Base-by-base conservation (phyloP, 73 alveolate species). In the Symbiodinium natans region DNA sequence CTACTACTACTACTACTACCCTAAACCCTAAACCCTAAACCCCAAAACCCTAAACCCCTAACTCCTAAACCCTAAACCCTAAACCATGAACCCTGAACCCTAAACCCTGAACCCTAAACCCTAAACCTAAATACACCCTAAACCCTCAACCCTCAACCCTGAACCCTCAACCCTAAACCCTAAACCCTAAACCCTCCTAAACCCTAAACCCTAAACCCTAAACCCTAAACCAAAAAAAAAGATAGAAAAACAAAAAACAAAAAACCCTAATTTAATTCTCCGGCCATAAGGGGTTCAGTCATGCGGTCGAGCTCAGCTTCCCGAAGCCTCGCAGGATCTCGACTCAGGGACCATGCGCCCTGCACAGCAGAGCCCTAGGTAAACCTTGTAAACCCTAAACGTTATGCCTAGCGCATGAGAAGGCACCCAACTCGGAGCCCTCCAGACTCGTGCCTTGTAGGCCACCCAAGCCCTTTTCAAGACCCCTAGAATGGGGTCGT, bases 61-160 rank as follows among this genome's bases (percentile, higher is more conserved):
- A 59, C 29, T 4, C 77, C 77, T 59, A 59, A 25, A 59, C 77
- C 77, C 77, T 19, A 59, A 59, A 13, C 77, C 77, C 77, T 21
- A 48, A 48, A 10, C 17, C 63, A 8, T 59, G 15, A 59, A 59
- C 77, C 77, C 77, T 59, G 15, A 59, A 59, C 77, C 77, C 77
- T 59, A 59, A 59, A 59, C 77, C 77, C 77, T 59, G 33, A 59
- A 59, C 77, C 77, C 77, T 59, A 59, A 59, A 59, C 77, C 77
- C 77, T 59, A 59, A 59, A 8, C 33, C 27, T 13, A 59, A 21
- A 8, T n/a, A 59, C 29, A 13, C 34, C 36, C 33, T 8, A 59
- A 48, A 8, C 63, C 17, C 8, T 48, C 8, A 48, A 48, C 63
- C 63, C 23, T 48, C 8, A 48, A 48, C n/a, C n/a, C n/a, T n/a